Conservation (phyloP, 2,329 filamentous ascomycete genomes). For the Alternaria gaisen region DNA sequence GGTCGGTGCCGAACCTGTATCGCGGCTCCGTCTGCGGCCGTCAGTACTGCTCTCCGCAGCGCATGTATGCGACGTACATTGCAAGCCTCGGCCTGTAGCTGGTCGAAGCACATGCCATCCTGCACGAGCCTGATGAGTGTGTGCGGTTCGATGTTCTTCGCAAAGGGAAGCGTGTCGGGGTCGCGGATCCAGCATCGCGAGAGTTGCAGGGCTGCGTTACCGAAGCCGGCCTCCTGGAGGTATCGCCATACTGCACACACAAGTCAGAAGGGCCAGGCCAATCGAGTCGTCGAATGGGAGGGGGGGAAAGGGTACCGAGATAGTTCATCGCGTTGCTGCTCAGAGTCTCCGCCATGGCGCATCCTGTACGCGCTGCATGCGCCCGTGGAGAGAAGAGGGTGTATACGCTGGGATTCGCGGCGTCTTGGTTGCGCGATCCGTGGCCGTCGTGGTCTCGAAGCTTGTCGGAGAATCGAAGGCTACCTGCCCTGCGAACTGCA, state of each 20-base stretch:
- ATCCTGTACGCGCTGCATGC: slow-evolving; percentile 38
- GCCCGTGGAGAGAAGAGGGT: background rate
- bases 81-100: slow-evolving; percentile 50
- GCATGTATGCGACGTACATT: slow-evolving; percentile 35
- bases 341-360: slow-evolving; percentile 57
- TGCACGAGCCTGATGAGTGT: slow-evolving; percentile 70
- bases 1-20: slow-evolving; percentile 51
- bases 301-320: slow-evolving; percentile 49
- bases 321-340: slow-evolving; percentile 73
- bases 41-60: slow-evolving; percentile 23
- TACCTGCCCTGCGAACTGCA: slow-evolving; percentile 4
- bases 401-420: background rate
- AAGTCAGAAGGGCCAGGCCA: slow-evolving; percentile 21
- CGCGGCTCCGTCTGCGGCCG: slow-evolving; percentile 39
- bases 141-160: slow-evolving; percentile 65
- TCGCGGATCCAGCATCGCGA: slow-evolving; percentile 70
- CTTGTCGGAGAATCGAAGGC: slow-evolving; percentile 4
- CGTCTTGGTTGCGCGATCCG: slow-evolving; percentile 10
- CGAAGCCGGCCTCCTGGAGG: slow-evolving; percentile 57
- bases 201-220: slow-evolving; percentile 67
- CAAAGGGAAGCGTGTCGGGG: slow-evolving; percentile 69
- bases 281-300: slow-evolving; percentile 2
- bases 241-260: slow-evolving; percentile 66
- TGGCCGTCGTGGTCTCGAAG: background rate
- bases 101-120: slow-evolving; percentile 65